Evolutionary conservation across 1,139 yeast genomes (phyloP), one percentile per base, ranked within the genome.

Genomic region (Groenewaldozyma sp.): DNA sequence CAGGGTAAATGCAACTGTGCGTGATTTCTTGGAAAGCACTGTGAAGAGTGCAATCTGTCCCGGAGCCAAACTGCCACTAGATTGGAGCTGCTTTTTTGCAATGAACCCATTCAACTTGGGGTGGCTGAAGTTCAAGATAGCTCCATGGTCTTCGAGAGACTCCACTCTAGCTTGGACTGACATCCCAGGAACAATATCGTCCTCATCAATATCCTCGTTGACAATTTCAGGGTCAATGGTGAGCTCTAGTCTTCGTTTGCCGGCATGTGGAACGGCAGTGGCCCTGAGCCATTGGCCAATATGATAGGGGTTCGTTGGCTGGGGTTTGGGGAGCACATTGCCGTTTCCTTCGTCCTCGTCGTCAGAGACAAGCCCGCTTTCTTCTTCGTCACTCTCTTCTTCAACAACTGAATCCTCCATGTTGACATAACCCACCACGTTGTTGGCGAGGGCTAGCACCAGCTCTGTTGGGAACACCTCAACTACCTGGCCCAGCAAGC

Each of bases 91-190:
- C 52, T 79, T 81, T 52, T 76, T 78, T 2, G 94, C 74, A 43
- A 91, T 68, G 61, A 91, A 91, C 3, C 59, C 56, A 22, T 39
- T 26, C 10, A 35, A 38, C n/a, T 40, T 38, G 11, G 67, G 62
- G 39, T 70, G 64, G 19, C 96, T 96, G 22, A 82, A 61, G 51
- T 79, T 82, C 38, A 88, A 63, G 43, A 84, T 74, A 13, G 78
- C 71, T 62, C 98, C 98, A 56, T 84, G 95, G 55, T 91, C 98
- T 68, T 91, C 97, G 19, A 84, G 64, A 38, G 94, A 81, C 44
- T 70, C 71, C 14, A 91, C 77, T 1, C 86, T 70, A 22, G 79
- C 87, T 63, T 91, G 98, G 2, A 91, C 56, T 5, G 80, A 58
- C 50, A 74, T 70, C 28, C 87, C 87, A 14, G 70, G 58, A 3